Percentiles rank a stretch among this genome's conserved stretches.
Conservation (phyloP, 208 protist species). For the Zelonia costaricensis region DNA sequence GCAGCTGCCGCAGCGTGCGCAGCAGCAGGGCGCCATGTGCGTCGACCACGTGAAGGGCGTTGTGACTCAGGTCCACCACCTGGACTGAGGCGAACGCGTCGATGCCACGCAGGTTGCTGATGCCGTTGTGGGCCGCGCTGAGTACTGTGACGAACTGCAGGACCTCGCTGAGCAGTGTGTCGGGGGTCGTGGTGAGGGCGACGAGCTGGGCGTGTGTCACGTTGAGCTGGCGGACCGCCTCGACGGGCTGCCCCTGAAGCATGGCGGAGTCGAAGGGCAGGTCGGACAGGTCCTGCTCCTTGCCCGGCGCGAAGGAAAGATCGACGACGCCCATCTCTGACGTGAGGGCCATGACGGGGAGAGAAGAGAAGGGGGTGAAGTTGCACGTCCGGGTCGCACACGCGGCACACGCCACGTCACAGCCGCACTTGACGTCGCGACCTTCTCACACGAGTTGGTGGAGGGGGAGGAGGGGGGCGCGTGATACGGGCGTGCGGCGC, state of each 20-base stretch:
- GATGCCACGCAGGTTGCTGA: constrained; percentile 61
- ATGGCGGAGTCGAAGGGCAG: constrained; percentile 15
- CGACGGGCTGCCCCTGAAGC: constrained; percentile 1
- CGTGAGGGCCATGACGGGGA: background rate
- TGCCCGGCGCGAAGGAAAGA: constrained; percentile 23
- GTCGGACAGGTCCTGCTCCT: constrained; percentile 30
- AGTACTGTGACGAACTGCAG: constrained; percentile 64
- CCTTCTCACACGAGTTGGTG: too few species aligned
- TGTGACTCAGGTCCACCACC: constrained; percentile 79
- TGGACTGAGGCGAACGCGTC: constrained; percentile 66
- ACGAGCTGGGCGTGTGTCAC: constrained; percentile 29
- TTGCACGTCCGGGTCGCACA: too few species aligned
- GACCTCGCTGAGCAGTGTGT: constrained; percentile 25
- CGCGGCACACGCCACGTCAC: too few species aligned
- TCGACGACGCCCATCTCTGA: constrained; percentile 20
- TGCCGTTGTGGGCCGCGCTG: constrained; percentile 58
- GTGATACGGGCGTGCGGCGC: too few species aligned
- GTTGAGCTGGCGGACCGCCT: constrained; percentile 30
- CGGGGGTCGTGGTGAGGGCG: constrained; percentile 31
- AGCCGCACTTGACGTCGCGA: too few species aligned
- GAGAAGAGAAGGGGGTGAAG: background rate
- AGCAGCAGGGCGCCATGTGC: constrained; percentile 49
- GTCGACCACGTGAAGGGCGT: constrained; percentile 67
- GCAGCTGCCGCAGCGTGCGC: constrained; percentile 43
- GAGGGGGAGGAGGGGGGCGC: too few species aligned